Conservation (phyloP, 2,329 filamentous ascomycete genomes). For the Diaporthe sp. region DNA sequence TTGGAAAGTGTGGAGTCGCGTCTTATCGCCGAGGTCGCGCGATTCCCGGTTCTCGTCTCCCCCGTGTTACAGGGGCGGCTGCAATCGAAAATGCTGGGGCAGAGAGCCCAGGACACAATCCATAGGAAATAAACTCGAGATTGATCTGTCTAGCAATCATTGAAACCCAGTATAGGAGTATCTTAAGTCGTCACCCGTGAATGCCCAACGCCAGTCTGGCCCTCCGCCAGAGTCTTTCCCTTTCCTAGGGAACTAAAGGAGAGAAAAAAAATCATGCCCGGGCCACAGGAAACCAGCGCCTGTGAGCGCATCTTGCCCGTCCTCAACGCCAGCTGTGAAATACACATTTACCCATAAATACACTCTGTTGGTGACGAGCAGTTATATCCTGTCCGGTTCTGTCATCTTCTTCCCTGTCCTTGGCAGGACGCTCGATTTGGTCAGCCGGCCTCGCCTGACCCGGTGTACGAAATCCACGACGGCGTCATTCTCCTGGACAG, state of each 20-base stretch:
- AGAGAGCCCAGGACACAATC: not conserved
- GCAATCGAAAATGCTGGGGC: not conserved
- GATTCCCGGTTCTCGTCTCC: not conserved
- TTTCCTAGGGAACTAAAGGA: not conserved
- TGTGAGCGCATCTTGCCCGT: not conserved
- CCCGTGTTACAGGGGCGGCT: not conserved
- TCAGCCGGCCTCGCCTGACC: slow-evolving; percentile 65
- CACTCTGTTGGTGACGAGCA: not conserved
- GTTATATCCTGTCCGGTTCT: slow-evolving; percentile 35
- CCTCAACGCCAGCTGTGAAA: slow-evolving; percentile 8
- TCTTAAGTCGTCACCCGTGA: slow-evolving; percentile 13
- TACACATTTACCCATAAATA: not conserved
- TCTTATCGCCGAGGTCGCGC: slow-evolving; percentile 23
- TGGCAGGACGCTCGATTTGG: slow-evolving; percentile 43
- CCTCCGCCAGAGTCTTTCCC: not conserved
- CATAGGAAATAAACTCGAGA: not conserved
- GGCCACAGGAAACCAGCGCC: slow-evolving; percentile 8
- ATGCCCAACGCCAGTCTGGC: slow-evolving; percentile 3
- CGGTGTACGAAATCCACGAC: slow-evolving; percentile 84
- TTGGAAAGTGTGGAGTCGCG: slow-evolving; percentile 14
- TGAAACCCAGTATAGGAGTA: slow-evolving; percentile 1
- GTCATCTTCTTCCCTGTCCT: slow-evolving; percentile 43
- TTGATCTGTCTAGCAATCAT: not conserved
- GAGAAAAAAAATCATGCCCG: slow-evolving; percentile 8
- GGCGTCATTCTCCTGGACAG: slow-evolving; percentile 84